Conservation (phyloP, 1,139 yeast species). For the Nakaseomyces sp. region DNA sequence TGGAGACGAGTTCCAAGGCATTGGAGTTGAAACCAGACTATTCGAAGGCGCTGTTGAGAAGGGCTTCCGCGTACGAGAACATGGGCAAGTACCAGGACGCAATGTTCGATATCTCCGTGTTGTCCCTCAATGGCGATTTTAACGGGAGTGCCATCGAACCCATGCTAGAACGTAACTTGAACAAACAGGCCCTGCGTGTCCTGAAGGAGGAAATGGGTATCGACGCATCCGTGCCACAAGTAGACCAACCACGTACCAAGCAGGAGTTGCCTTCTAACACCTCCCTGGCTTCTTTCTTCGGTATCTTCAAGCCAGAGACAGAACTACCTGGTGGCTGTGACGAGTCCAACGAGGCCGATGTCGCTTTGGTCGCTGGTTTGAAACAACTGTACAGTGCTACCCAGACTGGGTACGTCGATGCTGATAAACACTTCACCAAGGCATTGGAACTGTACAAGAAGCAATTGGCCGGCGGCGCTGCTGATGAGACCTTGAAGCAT, state of each 20-base stretch:
- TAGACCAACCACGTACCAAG: neutral
- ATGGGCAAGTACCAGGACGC: conserved; percentile 72
- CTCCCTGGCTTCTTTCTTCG: conserved; percentile 73
- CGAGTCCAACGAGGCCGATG: conserved; percentile 43
- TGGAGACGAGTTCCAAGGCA: conserved; percentile 80
- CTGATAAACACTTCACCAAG: conserved; percentile 57
- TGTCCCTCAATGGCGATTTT: conserved; percentile 66
- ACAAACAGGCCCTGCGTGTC: conserved; percentile 58
- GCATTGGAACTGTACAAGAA: conserved; percentile 51
- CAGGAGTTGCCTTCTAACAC: conserved; percentile 74
- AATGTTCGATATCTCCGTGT: conserved; percentile 80
- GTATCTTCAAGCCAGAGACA: conserved; percentile 37
- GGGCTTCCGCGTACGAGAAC: conserved; percentile 79
- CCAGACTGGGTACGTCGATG: conserved; percentile 61
- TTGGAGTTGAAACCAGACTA: conserved; percentile 77
- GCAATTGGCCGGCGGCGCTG: conserved; percentile 26
- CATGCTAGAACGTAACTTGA: conserved; percentile 76
- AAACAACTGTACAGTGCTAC: conserved; percentile 54
- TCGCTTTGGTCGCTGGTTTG: conserved; percentile 59
- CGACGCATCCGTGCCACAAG: conserved; percentile 27
- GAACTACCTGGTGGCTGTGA: conserved; percentile 25
- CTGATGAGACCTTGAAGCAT: conserved; percentile 30
- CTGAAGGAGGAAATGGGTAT: conserved; percentile 51
- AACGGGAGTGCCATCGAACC: conserved; percentile 66
- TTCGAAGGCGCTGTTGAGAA: conserved; percentile 69